Evolutionary conservation across 331 rosid species (phyloP).

Genomic region (Arachis monticola): DNA sequence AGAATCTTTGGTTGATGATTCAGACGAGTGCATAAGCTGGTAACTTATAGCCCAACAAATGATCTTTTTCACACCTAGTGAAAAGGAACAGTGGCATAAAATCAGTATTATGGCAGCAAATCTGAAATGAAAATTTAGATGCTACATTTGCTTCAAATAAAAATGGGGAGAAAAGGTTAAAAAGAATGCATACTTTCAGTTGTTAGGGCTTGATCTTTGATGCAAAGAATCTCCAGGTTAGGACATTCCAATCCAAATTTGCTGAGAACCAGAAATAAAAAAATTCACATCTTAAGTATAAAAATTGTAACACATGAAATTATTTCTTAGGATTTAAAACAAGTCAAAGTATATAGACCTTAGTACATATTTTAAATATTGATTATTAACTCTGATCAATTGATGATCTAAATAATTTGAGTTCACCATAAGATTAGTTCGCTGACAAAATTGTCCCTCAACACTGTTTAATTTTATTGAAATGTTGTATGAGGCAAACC

Average conservation of each 20-base stretch:
- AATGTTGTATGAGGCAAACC: too few relatives aligned
- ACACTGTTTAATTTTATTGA: background rate
- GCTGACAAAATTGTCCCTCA: too few relatives aligned
- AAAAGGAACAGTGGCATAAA: conserved; percentile 10
- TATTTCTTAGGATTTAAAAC: conserved; percentile 10
- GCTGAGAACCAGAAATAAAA: conserved; percentile 71
- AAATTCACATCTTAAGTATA: conserved; percentile 27
- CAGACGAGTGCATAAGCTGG: conserved; percentile 74
- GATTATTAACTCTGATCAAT: background rate
- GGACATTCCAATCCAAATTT: conserved; percentile 43
- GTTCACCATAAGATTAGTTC: too few relatives aligned
- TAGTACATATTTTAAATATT: background rate
- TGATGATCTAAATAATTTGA: too few relatives aligned
- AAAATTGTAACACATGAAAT: background rate
- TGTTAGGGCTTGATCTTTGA: conserved; percentile 76
- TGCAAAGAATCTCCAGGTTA: too few relatives aligned
- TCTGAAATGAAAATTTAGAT: background rate
- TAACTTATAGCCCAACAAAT: conserved; percentile 93
- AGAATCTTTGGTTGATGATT: conserved; percentile 61
- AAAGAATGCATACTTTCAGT: conserved; percentile 65
- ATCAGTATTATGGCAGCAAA: conserved; percentile 34
- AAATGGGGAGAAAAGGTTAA: too few relatives aligned
- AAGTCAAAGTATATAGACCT: background rate
- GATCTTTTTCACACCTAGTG: conserved; percentile 44
- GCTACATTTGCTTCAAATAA: background rate